Evolutionary conservation across 192 early-diverging fungal species (phyloP).

Genomic region (Irineochytrium annulatum): DNA sequence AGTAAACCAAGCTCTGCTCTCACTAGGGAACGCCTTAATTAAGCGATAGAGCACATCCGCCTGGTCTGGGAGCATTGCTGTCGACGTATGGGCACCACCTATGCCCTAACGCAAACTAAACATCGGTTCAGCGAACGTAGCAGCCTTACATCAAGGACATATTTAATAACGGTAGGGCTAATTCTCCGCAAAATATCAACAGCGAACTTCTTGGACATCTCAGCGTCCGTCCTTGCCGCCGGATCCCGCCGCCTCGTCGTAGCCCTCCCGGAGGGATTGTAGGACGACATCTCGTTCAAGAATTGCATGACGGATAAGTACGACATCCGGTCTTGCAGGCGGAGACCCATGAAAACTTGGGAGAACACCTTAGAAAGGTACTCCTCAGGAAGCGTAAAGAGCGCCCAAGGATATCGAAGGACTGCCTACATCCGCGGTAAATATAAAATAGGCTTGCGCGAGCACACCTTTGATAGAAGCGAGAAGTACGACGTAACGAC

Average conservation of each 20-base stretch:
- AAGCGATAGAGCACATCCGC: slow-evolving; percentile 12
- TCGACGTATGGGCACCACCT: slow-evolving; percentile 4
- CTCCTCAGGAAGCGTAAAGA: slow-evolving; percentile 12
- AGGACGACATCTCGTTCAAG: slow-evolving; percentile 15
- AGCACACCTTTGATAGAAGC: slow-evolving; percentile 19
- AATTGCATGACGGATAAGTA: slow-evolving; percentile 22
- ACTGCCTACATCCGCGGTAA: too few relatives aligned
- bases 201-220: background rate
- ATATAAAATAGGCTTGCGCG: too few relatives aligned
- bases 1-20: slow-evolving; percentile 11
- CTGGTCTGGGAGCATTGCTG: slow-evolving; percentile 18
- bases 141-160: background rate
- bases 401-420: slow-evolving; percentile 20
- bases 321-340: slow-evolving; percentile 27
- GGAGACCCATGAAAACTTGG: slow-evolving; percentile 14
- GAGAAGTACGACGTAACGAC: slow-evolving; percentile 29
- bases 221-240: background rate
- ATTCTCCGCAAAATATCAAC: background rate
- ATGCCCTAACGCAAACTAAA: background rate
- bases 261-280: too few relatives aligned
- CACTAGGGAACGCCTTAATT: slow-evolving; percentile 17
- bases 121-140: too few relatives aligned
- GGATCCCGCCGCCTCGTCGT: too few relatives aligned
- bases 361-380: slow-evolving; percentile 18
- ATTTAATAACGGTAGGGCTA: background rate